Conservation (phyloP, 805 yeast species). For the Kuraishia capsulata region DNA sequence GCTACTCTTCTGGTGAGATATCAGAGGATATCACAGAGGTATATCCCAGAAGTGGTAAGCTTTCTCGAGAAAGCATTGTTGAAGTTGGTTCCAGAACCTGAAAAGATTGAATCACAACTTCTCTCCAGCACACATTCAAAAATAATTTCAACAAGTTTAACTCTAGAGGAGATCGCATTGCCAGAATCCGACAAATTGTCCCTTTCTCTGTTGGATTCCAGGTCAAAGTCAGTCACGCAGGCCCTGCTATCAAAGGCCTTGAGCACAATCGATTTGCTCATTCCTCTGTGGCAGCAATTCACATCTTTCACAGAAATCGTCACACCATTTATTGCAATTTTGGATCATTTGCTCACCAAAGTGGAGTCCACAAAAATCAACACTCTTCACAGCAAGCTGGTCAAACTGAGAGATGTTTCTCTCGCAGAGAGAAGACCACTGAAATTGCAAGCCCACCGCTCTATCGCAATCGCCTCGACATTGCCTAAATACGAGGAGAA, state of each 20-base stretch:
- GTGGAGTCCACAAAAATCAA: conserved; percentile 23
- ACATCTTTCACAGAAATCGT: conserved; percentile 53
- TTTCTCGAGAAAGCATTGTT: conserved; percentile 47
- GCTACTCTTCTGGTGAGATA: conserved; percentile 58
- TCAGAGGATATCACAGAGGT: conserved; percentile 75
- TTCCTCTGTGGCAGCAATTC: conserved; percentile 50
- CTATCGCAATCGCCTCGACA: conserved; percentile 73
- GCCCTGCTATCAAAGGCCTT: conserved; percentile 25
- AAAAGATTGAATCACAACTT: conserved; percentile 10
- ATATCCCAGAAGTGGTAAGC: conserved; percentile 65
- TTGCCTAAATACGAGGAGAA: conserved; percentile 94
- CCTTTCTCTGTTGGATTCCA: not conserved
- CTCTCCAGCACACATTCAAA: conserved; percentile 12
- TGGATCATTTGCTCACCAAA: conserved; percentile 27
- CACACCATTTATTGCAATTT: conserved; percentile 32
- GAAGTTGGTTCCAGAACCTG: conserved; percentile 30
- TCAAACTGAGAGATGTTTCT: conserved; percentile 39
- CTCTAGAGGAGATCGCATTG: conserved; percentile 7
- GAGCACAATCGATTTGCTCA: conserved; percentile 21
- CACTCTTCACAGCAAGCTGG: conserved; percentile 31
- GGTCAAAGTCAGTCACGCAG: conserved; percentile 4
- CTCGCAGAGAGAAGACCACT: conserved; percentile 55
- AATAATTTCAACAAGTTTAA: conserved; percentile 11
- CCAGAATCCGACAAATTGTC: conserved; percentile 5
- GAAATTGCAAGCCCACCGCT: conserved; percentile 72